A percentile compares a stretch with the other conserved stretches of the same genome.
Evolutionary conservation across 2,329 filamentous ascomycete species (phyloP).

Genomic region (Trichoderma cornu-damae): DNA sequence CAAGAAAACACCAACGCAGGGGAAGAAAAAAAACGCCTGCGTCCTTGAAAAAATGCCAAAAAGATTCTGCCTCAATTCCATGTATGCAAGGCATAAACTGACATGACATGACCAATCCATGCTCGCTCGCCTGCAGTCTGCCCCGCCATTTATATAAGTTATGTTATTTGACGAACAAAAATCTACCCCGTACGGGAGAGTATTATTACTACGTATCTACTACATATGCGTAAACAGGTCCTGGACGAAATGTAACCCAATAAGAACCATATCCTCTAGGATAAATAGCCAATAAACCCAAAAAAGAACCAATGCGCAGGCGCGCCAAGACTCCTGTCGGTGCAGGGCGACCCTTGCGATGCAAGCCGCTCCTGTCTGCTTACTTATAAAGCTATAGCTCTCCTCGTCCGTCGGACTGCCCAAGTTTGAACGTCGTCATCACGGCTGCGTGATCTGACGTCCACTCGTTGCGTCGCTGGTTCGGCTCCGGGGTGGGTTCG

Average conservation of each 20-base stretch:
- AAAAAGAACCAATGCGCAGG: neutral
- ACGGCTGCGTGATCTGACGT: constrained; percentile 38
- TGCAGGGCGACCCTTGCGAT: neutral
- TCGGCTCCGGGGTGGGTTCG: constrained; percentile 31
- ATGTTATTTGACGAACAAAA: too few relatives aligned
- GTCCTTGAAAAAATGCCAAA: too few relatives aligned
- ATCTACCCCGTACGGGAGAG: too few relatives aligned
- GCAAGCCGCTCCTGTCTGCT: neutral
- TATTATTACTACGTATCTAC: too few relatives aligned
- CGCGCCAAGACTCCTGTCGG: neutral
- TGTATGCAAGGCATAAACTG: too few relatives aligned
- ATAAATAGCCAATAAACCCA: neutral
- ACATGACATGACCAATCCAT: too few relatives aligned
- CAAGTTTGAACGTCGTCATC: constrained; percentile 28
- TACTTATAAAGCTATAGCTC: too few relatives aligned
- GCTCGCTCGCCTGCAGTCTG: neutral
- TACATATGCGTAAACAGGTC: neutral
- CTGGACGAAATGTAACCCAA: neutral
- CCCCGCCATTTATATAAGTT: neutral
- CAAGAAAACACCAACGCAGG: too few relatives aligned
- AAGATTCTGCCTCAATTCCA: too few relatives aligned
- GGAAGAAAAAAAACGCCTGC: too few relatives aligned
- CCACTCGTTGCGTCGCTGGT: constrained; percentile 38
- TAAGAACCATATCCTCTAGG: neutral
- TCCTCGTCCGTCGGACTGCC: neutral